Evolutionary conservation across 1,284 basidiomycete genomes (phyloP).

Genomic region (Abortiporus biennis): DNA sequence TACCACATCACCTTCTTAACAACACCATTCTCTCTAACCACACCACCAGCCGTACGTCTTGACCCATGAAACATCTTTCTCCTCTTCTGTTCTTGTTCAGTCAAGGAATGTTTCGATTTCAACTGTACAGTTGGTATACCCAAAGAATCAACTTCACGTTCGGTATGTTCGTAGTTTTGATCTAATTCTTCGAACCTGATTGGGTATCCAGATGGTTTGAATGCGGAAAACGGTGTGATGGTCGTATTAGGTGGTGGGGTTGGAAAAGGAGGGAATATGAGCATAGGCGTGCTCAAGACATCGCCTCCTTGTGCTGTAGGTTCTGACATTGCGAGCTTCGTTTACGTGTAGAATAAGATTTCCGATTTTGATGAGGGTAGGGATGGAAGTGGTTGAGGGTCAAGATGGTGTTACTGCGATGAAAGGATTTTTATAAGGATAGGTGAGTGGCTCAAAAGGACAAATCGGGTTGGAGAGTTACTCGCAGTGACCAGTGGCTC

Average conservation of each 20-base stretch:
- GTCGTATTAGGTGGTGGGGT: conserved; percentile 39
- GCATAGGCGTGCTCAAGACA: too few relatives aligned
- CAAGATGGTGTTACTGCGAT: too few relatives aligned
- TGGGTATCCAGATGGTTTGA: conserved; percentile 55
- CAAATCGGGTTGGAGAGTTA: too few relatives aligned
- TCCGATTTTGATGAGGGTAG: too few relatives aligned
- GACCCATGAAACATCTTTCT: too few relatives aligned
- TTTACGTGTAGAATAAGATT: too few relatives aligned
- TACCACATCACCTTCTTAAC: conserved; percentile 44
- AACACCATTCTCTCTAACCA: conserved; percentile 14
- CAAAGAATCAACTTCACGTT: conserved; percentile 52
- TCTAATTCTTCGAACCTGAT: conserved; percentile 20
- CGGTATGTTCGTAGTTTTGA: conserved; percentile 24
- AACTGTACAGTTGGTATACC: conserved; percentile 62
- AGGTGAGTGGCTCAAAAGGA: too few relatives aligned
- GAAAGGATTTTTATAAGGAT: too few relatives aligned
- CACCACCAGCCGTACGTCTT: conserved; percentile 25
- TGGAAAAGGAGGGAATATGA: conserved; percentile 71
- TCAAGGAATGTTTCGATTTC: conserved; percentile 38
- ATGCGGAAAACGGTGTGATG: conserved; percentile 53
- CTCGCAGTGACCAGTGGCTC: too few relatives aligned
- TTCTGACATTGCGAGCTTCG: too few relatives aligned
- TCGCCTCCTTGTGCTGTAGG: too few relatives aligned
- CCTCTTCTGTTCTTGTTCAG: conserved; percentile 36
- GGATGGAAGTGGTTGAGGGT: too few relatives aligned